Base-by-base conservation (phyloP, 371 early-diverging fungal genomes). In the Mortierella sp. region DNA sequence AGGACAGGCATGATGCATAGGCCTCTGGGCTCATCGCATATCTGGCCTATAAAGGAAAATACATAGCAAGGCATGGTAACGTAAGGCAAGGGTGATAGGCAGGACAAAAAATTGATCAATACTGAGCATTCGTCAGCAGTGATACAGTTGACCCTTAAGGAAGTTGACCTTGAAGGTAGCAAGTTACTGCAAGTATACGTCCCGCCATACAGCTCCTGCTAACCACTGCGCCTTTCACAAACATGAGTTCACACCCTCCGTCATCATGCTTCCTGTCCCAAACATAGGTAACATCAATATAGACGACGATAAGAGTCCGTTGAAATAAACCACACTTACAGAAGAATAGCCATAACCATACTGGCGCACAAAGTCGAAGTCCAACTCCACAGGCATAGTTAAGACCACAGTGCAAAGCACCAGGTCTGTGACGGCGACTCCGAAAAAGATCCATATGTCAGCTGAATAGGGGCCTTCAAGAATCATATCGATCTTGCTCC, bases 381-480 rank as follows among this genome's bases (percentile, higher is more conserved):
- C 70, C 28, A 76, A 53, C 15, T 76, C 76, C 0, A 70, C 60
- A 6, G 76, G 76, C 76, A 76, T 76, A 3, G 76, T 76, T 50
- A 76, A 21, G 17, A 61, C 69, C 24, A 64, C 48, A 21, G 47
- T 41, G 27, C 44, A 64, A 19, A 75, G 48, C 17, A 28, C 48
- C 37, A 68, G 34, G 31, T 50, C 51, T 1, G 56, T 49, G n/a
- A 43, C 31, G 6, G 48, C 17, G 12, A 48, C 41, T 28, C 43
- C 56, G 21, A 68, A 56, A 31, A 76, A 69, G 54, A 56, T n/a
- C 61, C 55, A 64, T 56, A 53, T 57, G 14, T 64, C 61, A 0
- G 31, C n/a, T 2, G 54, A 28, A 50, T 72, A 72, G 17, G 50
- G 17, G 14, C 53, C 57, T 2, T 52, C 39, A 2, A 76, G 50